A percentile compares a stretch with the other conserved stretches of the same genome.
phyloP scores from a whole-genome alignment of 495 filamentous ascomycete genomes.

The Trichoderma erinaceum region DNA sequence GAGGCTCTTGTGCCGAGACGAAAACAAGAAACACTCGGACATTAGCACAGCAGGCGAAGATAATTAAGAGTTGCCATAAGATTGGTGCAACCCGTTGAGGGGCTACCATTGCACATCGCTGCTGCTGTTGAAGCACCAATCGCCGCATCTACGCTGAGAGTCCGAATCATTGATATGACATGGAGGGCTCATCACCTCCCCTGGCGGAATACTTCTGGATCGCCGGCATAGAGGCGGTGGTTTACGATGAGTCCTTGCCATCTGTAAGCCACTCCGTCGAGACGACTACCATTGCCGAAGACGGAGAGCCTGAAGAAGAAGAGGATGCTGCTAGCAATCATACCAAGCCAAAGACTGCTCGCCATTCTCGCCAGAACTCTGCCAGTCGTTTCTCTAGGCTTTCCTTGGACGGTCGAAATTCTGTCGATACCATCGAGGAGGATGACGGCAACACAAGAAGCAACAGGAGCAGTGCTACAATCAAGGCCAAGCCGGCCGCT shows the following conservation, averaged over 20 bases:
- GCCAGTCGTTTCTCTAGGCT: slow-evolving; percentile 59
- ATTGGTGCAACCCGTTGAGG: not conserved
- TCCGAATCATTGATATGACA: slow-evolving; percentile 38
- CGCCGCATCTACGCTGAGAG: slow-evolving; percentile 1
- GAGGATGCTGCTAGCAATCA: slow-evolving; percentile 33
- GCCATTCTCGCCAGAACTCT: slow-evolving; percentile 57
- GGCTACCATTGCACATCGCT: not conserved
- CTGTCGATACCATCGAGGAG: slow-evolving; percentile 55
- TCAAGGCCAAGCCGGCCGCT: slow-evolving; percentile 46
- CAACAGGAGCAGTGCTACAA: slow-evolving; percentile 84
- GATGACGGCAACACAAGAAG: slow-evolving; percentile 60
- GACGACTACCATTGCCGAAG: slow-evolving; percentile 71
- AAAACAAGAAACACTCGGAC: not conserved
- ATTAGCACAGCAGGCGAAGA: slow-evolving; percentile 1
- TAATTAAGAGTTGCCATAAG: not conserved
- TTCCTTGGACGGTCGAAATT: slow-evolving; percentile 54
- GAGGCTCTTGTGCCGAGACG: slow-evolving; percentile 1
- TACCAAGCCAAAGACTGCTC: slow-evolving; percentile 49
- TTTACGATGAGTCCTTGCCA: slow-evolving; percentile 46
- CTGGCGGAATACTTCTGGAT: slow-evolving; percentile 99
- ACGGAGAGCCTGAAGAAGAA: slow-evolving; percentile 57
- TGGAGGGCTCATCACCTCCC: slow-evolving; percentile 63
- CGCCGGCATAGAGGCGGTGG: slow-evolving; percentile 75
- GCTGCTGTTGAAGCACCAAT: not conserved
- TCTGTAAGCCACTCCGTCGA: slow-evolving; percentile 44